Base-by-base conservation (phyloP, 768 basidiomycete genomes). In the Lentinula aciculospora region DNA sequence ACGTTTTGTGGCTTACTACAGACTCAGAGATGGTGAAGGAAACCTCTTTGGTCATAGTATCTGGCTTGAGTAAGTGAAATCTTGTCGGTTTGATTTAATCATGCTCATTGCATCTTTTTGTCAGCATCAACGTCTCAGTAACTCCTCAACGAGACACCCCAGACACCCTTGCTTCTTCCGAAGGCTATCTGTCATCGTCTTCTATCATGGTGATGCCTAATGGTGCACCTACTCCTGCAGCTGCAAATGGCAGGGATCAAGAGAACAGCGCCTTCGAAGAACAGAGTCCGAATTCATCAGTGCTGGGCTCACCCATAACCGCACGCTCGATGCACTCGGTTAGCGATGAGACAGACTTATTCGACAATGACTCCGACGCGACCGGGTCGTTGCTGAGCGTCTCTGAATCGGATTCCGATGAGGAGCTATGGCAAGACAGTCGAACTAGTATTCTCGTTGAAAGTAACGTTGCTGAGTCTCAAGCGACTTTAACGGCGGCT, bases 1-100 rank as follows among this genome's bases (percentile, higher is more conserved):
- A 10, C 78, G 81, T 54, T 92, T 91, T 70, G 80, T 86, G 56
- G 81, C 87, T 51, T 91, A 89, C 64, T 94, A 89, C 89, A 76
- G 84, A 42, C 67, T 94, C 58, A 81, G 71, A 58, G 83, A 89
- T 63, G 80, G 77, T 4, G 64, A 75, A 17, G 82, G 81, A 1
- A 76, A 75, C 40, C 66, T 82, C 45, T 94, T 94, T 63, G 91
- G 89, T 25, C 74, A 85, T 54, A 85, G 80, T 58, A 76, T 93
- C 19, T 92, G 90, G 89, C 81, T 89, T 25, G 88, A 91, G 90
- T 90, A 59, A 69, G 87, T 74, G 21, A n/a, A 39, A n/a, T 3
- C 45, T 12, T 28, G 49, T 49, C 56, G 17, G 0, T 15, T 12
- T 32, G n/a, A 19, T 36, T 9, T 60, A 28, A 39, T 19, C 46